phyloP scores from a whole-genome alignment of 306 rosid genomes.

The Cercis canadensis region DNA sequence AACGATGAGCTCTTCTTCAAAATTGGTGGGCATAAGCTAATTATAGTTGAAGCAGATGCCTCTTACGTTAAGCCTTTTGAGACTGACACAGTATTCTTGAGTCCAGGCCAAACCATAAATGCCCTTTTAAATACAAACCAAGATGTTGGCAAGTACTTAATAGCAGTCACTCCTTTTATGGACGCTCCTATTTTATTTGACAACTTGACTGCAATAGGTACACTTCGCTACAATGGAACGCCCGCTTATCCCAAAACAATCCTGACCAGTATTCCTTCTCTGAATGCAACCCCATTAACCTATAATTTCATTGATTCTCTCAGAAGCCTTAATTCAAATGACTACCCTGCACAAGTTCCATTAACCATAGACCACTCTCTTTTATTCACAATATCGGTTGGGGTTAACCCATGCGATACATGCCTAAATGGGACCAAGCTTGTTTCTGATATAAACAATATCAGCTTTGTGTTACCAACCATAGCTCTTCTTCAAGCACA shows the following conservation, averaged over 20 bases:
- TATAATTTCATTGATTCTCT: constrained; percentile 50
- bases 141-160: constrained; percentile 62
- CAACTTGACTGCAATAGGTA: constrained; percentile 58
- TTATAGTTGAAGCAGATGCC: constrained; percentile 79
- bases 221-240: constrained; percentile 62
- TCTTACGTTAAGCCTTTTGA: constrained; percentile 72
- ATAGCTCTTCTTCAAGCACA: constrained; percentile 76
- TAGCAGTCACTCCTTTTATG: constrained; percentile 75
- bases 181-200: constrained; percentile 69
- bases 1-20: constrained; percentile 85
- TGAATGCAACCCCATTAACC: constrained; percentile 63
- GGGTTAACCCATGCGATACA: constrained; percentile 57
- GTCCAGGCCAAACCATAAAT: constrained; percentile 88
- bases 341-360: constrained; percentile 68
- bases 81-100: constrained; percentile 58
- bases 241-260: constrained; percentile 41
- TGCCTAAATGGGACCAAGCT: constrained; percentile 50
- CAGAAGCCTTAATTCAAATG: constrained; percentile 66
- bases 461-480: constrained; percentile 61
- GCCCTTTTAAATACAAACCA: constrained; percentile 55
- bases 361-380: constrained; percentile 60
- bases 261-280: constrained; percentile 58
- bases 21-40: constrained; percentile 59
- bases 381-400: constrained; percentile 57
- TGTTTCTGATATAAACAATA: constrained; percentile 62